Conservation (phyloP, 2,329 filamentous ascomycete species). For the Leptographium lundbergii region DNA sequence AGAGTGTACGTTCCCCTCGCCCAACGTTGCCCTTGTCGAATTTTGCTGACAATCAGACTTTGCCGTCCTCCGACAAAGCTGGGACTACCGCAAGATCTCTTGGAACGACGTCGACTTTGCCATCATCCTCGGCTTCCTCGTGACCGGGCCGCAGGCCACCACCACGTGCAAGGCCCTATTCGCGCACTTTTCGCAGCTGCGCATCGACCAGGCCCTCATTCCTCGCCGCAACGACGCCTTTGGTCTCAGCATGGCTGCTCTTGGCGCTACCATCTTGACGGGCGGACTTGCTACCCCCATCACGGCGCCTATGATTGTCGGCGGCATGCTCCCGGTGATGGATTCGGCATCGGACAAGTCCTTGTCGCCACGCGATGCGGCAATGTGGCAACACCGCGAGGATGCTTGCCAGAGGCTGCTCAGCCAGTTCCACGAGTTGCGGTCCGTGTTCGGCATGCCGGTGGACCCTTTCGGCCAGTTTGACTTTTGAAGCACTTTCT, state of each 20-base stretch:
- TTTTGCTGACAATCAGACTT: not conserved
- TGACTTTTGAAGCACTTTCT: not conserved
- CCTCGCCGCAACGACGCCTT: not conserved
- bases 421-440: not conserved
- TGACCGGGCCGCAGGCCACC: not conserved
- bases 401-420: not conserved
- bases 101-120: constrained; percentile 1
- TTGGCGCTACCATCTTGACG: not conserved
- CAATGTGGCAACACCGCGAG: not conserved
- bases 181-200: not conserved
- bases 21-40: too few relatives aligned
- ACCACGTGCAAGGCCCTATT: not conserved
- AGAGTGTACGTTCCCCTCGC: not conserved
- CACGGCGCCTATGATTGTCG: not conserved
- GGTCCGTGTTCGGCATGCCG: not conserved
- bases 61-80: not conserved
- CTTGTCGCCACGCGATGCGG: not conserved
- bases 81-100: not conserved
- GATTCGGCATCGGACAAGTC: not conserved
- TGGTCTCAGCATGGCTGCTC: not conserved
- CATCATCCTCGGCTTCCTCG: not conserved
- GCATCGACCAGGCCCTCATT: not conserved
- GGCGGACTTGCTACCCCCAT: not conserved
- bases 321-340: not conserved
- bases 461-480: not conserved